A percentile compares a stretch with the other conserved stretches of the same genome.
Conservation (phyloP, 2,329 filamentous ascomycete species). For the Microdochium trichocladiopsis region DNA sequence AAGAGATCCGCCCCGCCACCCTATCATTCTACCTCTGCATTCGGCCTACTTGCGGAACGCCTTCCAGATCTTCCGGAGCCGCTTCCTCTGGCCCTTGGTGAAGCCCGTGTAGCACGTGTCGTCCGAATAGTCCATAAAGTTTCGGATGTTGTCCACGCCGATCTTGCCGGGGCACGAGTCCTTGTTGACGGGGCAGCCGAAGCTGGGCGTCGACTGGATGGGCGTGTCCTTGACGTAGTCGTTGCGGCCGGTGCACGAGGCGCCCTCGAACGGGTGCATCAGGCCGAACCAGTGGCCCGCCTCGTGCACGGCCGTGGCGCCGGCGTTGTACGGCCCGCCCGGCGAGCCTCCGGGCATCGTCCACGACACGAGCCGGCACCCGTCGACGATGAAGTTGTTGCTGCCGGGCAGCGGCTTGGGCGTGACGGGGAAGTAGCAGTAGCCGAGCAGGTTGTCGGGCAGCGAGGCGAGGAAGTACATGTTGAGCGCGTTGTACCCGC, state of each 20-base stretch:
- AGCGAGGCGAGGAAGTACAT: slow-evolving; percentile 7
- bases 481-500: slow-evolving; percentile 3
- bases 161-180: slow-evolving; percentile 1
- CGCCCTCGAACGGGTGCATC: slow-evolving; percentile 23
- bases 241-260: slow-evolving; percentile 13
- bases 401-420: slow-evolving; percentile 13
- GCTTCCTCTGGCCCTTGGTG: slow-evolving; percentile 1
- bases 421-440: slow-evolving; percentile 5
- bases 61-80: not conserved
- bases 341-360: slow-evolving; percentile 9
- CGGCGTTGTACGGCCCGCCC: slow-evolving; percentile 13
- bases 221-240: slow-evolving; percentile 28
- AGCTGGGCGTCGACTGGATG: slow-evolving; percentile 14
- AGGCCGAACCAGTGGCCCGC: slow-evolving; percentile 28
- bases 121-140: slow-evolving; percentile 7
- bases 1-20: no score
- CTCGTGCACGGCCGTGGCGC: slow-evolving; percentile 23
- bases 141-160: slow-evolving; percentile 4
- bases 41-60: no score
- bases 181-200: slow-evolving; percentile 7
- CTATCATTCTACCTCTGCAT: no score
- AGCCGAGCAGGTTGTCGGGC: slow-evolving; percentile 3
- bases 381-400: slow-evolving; percentile 6
- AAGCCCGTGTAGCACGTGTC: slow-evolving; percentile 11
- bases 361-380: slow-evolving; percentile 8